Percentiles rank a stretch among this genome's conserved stretches.
These are phyloP conservation scores for Begonia peltatifolia DNA, from an alignment of 306 rosid genomes.

Conservation along the genomic window DNA sequence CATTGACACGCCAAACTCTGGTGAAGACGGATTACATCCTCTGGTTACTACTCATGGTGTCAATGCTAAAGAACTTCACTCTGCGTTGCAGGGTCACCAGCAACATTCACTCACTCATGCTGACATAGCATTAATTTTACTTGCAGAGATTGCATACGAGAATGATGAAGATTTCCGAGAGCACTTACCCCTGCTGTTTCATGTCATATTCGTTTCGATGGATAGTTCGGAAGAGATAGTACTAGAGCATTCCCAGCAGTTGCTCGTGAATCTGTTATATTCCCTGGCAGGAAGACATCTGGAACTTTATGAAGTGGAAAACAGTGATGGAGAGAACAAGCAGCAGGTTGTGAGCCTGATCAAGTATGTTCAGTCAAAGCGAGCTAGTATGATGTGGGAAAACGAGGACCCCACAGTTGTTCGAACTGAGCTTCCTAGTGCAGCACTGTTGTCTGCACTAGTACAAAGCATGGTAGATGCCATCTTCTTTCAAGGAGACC, in stretches of 20 bases:
- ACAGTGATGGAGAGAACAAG: conserved; percentile 92
- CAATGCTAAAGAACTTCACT: conserved; percentile 91
- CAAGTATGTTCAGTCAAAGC: conserved; percentile 90
- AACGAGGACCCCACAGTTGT: conserved; percentile 94
- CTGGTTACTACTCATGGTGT: conserved; percentile 56
- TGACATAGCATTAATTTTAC: conserved; percentile 93
- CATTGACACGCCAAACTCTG: conserved; percentile 96
- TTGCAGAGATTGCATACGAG: conserved; percentile 97
- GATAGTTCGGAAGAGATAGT: conserved; percentile 99
- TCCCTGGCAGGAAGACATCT: conserved; percentile 97
- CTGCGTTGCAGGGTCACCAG: conserved; percentile 99
- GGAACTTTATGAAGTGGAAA: conserved; percentile 97
- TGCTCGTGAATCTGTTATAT: conserved; percentile 90
- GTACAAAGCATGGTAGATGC: conserved; percentile 99
- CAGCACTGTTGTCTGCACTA: conserved; percentile 91
- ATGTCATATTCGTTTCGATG: conserved; percentile 97
- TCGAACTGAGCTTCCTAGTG: conserved; percentile 96
- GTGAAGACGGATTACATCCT: conserved; percentile 75
- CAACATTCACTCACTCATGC: conserved; percentile 96
- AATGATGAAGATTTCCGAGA: conserved; percentile 99
- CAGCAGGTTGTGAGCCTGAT: conserved; percentile 98
- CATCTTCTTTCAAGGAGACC: conserved; percentile 98
- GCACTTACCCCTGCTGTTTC: conserved; percentile 92
- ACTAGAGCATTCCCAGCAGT: conserved; percentile 97
- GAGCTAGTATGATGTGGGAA: conserved; percentile 99